Percentiles rank a stretch among this genome's conserved stretches.
Conservation (phyloP, 352 stramenopile species). For the Phytophthora ohioensis region DNA sequence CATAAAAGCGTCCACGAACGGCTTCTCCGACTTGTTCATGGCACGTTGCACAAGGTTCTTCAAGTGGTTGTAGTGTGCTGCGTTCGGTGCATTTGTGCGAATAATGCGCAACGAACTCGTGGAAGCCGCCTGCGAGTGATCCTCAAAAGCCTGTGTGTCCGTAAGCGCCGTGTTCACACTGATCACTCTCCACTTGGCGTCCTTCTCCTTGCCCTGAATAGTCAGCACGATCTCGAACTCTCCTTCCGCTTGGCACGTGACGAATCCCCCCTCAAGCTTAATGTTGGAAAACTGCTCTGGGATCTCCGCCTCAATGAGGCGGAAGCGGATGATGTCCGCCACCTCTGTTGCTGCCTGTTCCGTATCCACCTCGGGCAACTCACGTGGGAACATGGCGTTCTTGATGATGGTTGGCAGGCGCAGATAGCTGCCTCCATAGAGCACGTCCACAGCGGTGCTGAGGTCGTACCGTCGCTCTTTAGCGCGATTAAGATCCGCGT, state of each 20-base stretch:
- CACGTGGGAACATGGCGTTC: constrained; percentile 72
- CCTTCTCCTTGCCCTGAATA: constrained; percentile 79
- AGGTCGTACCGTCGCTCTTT: constrained; percentile 87
- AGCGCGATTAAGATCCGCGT: constrained; percentile 80
- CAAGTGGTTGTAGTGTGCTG: constrained; percentile 82
- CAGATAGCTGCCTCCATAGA: constrained; percentile 81
- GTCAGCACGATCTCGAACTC: constrained; percentile 90
- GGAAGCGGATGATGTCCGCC: constrained; percentile 84
- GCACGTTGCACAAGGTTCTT: constrained; percentile 85
- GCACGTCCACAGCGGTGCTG: constrained; percentile 81
- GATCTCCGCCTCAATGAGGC: constrained; percentile 84
- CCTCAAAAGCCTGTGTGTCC: constrained; percentile 61
- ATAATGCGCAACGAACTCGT: constrained; percentile 82
- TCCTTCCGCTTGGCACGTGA: constrained; percentile 76
- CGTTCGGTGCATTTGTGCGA: constrained; percentile 75
- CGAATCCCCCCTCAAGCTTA: constrained; percentile 78
- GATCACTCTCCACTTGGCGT: constrained; percentile 83
- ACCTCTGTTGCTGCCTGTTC: constrained; percentile 66
- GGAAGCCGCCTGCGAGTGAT: constrained; percentile 62
- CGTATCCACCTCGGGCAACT: constrained; percentile 72
- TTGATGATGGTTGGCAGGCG: constrained; percentile 79
- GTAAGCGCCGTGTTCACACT: constrained; percentile 83
- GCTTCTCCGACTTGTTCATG: constrained; percentile 88
- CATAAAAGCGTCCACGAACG: constrained; percentile 81
- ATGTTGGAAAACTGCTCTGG: constrained; percentile 84